Evolutionary conservation across 768 basidiomycete species (phyloP).

Genomic region (Psilocybe sp.): DNA sequence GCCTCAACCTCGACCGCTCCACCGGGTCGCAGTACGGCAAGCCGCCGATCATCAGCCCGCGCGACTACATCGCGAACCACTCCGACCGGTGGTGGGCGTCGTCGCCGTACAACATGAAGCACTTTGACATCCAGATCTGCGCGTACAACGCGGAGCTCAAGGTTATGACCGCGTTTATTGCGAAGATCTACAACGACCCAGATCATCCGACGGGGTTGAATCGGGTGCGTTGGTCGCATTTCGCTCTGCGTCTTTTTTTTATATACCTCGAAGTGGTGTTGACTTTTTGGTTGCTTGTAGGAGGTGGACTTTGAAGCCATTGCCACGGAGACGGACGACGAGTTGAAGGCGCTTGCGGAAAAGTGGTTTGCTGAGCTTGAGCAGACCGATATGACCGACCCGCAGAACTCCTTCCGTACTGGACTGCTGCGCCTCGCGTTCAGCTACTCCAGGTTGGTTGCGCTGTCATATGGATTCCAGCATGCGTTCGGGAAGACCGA

Average conservation of each 20-base stretch:
- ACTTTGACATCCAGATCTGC: slow-evolving; percentile 80
- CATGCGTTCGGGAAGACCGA: slow-evolving; percentile 65
- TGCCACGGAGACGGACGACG: slow-evolving; percentile 67
- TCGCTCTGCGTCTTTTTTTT: background rate
- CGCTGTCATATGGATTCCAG: slow-evolving; percentile 75
- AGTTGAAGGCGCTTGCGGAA: slow-evolving; percentile 51
- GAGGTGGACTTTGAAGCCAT: slow-evolving; percentile 61
- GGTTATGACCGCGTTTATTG: slow-evolving; percentile 56
- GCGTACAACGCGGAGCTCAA: slow-evolving; percentile 76
- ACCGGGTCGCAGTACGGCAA: slow-evolving; percentile 89
- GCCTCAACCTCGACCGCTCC: slow-evolving; percentile 88
- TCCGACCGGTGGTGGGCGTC: slow-evolving; percentile 69
- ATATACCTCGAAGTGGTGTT: background rate
- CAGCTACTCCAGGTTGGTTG: slow-evolving; percentile 67
- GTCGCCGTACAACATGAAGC: slow-evolving; percentile 63
- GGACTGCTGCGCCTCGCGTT: slow-evolving; percentile 60
- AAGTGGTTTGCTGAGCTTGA: slow-evolving; percentile 55
- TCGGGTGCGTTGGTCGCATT: slow-evolving; percentile 48
- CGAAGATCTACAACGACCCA: slow-evolving; percentile 70
- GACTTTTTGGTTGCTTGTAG: slow-evolving; percentile 30
- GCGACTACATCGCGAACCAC: slow-evolving; percentile 74
- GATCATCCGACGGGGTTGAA: slow-evolving; percentile 73
- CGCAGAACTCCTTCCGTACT: slow-evolving; percentile 57
- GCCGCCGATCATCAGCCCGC: slow-evolving; percentile 71
- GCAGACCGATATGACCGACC: slow-evolving; percentile 50